A percentile compares a stretch with the other conserved stretches of the same genome.
Conservation (phyloP, 805 yeast genomes). For the Saccharomycopsis amapae region DNA sequence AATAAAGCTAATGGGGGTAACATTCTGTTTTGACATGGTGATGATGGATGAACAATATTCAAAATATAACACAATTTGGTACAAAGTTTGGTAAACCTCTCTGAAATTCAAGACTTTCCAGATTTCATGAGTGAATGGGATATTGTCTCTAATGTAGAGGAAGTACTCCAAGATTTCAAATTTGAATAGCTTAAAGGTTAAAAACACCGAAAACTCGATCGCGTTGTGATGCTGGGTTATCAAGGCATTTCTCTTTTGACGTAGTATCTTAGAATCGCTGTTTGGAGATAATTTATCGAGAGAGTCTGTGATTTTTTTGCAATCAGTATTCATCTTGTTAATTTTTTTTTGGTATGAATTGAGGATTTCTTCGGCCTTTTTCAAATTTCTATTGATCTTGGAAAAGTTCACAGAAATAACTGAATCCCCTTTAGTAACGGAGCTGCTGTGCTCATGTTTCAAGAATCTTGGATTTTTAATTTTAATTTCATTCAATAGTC, state of each 20-base stretch:
- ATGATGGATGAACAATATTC: conserved; percentile 15
- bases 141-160: conserved; percentile 15
- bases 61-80: conserved; percentile 13
- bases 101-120: conserved; percentile 17
- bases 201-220: conserved; percentile 18
- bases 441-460: not conserved
- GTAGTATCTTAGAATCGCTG: not conserved
- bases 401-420: conserved; percentile 9
- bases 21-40: conserved; percentile 2
- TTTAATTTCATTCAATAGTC: conserved; percentile 3
- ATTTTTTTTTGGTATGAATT: conserved; percentile 13
- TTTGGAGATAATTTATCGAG: not conserved
- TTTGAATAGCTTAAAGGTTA: conserved; percentile 20
- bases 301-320: not conserved
- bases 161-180: conserved; percentile 20
- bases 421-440: not conserved
- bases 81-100: conserved; percentile 12
- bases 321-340: conserved; percentile 1
- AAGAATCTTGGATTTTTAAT: conserved; percentile 8
- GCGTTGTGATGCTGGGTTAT: conserved; percentile 8
- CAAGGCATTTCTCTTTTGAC: not conserved
- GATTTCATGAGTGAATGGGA: conserved; percentile 4
- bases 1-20: not conserved
- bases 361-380: conserved; percentile 16
- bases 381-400: conserved; percentile 11